Base-by-base conservation (phyloP, 306 rosid genomes). In the Trifolium repens region DNA sequence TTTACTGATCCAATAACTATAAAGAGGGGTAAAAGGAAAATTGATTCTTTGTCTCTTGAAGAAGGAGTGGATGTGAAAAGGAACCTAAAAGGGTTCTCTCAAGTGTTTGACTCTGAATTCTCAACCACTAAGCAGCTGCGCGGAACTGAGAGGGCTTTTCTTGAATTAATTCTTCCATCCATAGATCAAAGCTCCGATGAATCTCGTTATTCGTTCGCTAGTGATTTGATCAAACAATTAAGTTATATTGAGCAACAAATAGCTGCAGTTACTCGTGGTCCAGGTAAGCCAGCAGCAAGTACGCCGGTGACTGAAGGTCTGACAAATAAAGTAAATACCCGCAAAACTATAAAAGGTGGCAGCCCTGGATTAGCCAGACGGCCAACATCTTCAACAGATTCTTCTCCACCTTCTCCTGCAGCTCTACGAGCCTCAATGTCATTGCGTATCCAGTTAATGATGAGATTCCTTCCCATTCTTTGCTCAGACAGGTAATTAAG, bases 121-220 rank as follows among this genome's bases (percentile, higher is more conserved):
- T 80, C 77, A 30, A 82, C 81, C 80, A 63, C 67, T 54, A 77
- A 75, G 55, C 90, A 80, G 87, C 94, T 83, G 82, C 84, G 78
- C 80, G 96, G 75, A 80, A 85, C 94, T 14, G 96, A 91, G 89
- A 91, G 82, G 88, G 96, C 97, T 77, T 85, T 91, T 73, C 59
- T 87, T 67, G 94, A 87, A 75, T 84, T 94, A 54, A 82, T 91
- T 83, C 92, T 91, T 84, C 94, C 98, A 43, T 94, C 96, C 86
- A 89, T 91, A 73, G 98, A 94, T 84, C 98, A 84, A 71, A 89
- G 96, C 84, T 91, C 97, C 22, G 94, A 89, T 77, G 98, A 91
- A 68, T 91, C 97, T 15, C 90, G 94, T 44, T 85, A 89, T 73
- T 84, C 93, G 55, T 91, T 94, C 87, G 96, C 97, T 30, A 89